Evolutionary conservation across 2,329 filamentous ascomycete genomes (phyloP).

Genomic region (Colletotrichum graminicola): DNA sequence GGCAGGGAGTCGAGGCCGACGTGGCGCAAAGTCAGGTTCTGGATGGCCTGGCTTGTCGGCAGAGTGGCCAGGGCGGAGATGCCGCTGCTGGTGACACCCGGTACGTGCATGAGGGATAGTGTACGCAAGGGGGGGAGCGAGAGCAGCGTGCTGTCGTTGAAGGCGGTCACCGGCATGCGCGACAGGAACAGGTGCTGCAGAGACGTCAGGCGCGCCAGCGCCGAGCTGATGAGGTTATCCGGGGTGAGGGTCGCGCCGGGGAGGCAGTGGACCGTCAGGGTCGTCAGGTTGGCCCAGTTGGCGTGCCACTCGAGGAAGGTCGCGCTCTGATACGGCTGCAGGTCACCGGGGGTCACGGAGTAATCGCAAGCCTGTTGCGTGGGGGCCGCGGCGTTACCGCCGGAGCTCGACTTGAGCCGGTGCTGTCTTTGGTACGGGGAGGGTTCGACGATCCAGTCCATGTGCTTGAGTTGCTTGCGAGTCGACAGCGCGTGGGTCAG

Average conservation of each 20-base stretch:
- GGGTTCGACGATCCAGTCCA: slow-evolving; percentile 69
- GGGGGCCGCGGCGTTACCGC: slow-evolving; percentile 9
- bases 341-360: slow-evolving; percentile 50
- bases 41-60: slow-evolving; percentile 59
- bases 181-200: slow-evolving; percentile 72
- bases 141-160: slow-evolving; percentile 68
- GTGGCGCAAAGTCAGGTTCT: slow-evolving; percentile 66
- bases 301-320: slow-evolving; percentile 65
- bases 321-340: slow-evolving; percentile 57
- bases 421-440: slow-evolving; percentile 52
- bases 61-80: slow-evolving; percentile 69
- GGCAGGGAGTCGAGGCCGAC: slow-evolving; percentile 68
- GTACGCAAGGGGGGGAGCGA: slow-evolving; percentile 66
- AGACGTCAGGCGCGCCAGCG: slow-evolving; percentile 63
- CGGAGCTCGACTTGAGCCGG: slow-evolving; percentile 44
- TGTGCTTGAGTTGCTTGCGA: slow-evolving; percentile 65
- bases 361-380: slow-evolving; percentile 18
- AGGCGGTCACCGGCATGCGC: slow-evolving; percentile 66
- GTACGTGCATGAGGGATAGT: slow-evolving; percentile 67
- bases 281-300: slow-evolving; percentile 68
- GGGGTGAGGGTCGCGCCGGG: slow-evolving; percentile 67
- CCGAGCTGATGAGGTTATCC: slow-evolving; percentile 63
- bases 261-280: slow-evolving; percentile 69
- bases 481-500: slow-evolving; percentile 72
- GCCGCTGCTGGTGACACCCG: slow-evolving; percentile 68